Base-by-base conservation (phyloP, 768 basidiomycete species). In the Boletales sp. region DNA sequence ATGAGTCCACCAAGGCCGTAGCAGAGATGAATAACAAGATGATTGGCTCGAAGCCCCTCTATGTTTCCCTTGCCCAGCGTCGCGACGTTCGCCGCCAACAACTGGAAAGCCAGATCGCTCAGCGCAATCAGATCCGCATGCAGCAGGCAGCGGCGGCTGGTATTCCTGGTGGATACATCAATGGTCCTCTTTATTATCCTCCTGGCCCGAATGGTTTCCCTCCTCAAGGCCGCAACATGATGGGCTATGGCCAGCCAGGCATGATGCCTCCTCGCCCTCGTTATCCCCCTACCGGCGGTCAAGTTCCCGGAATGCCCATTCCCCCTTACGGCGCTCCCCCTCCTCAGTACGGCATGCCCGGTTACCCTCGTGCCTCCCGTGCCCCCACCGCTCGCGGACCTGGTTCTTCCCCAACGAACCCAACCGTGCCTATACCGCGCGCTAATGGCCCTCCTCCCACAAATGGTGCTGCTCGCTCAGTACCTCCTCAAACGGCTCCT, bases 1-100 rank as follows among this genome's bases (percentile, higher is more conserved):
- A 99, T 58, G 97, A 99, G 74, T 94, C 97, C 19, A 97, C 93
- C 65, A 98, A 98, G 77, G 97, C 97, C 53, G 94, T 98, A 52
- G 90, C 93, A 48, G 97, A 99, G 78, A 97, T 99, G 94, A 99
- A 99, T 82, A 97, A 97, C 83, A 95, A 95, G 77, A 98, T 98
- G 87, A 91, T 98, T 64, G 95, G 95, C 54, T 83, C 87, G 58
- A 99, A 99, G 76, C 97, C 97, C 46, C 83, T 99, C 62, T 99
- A 98, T 66, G 97, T 99, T 67, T 94, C 95, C 37, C 85, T 98
- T 58, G 97, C 97, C 59, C 97, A 99, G 69, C 92, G 95, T 58
- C 93, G 94, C 55, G 97, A 99, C 66, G 90, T 97, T 64, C 90
- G 97, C 69, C 84, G 94, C 65, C 95, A 98, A 71, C 94, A 98